Percentiles rank a stretch among this genome's conserved stretches.
Conservation (phyloP, 73 alveolate genomes). For the Diophrys appendiculata region DNA sequence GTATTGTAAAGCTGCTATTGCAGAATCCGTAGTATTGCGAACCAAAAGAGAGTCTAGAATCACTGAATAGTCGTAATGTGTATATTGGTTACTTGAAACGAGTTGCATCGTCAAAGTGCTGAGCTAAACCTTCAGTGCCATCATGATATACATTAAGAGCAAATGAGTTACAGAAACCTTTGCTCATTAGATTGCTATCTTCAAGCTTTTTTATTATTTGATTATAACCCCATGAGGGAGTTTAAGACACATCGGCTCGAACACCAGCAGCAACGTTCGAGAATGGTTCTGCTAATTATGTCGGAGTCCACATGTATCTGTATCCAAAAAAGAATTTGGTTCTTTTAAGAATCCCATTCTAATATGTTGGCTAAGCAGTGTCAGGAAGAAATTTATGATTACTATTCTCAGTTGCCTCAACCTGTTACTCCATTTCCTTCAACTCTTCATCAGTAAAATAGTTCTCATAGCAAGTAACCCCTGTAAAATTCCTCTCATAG, state of each 20-base stretch:
- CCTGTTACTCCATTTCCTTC: constrained; percentile 51
- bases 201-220: constrained; percentile 44
- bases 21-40: constrained; percentile 81
- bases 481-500: constrained; percentile 18
- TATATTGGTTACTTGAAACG: constrained; percentile 83
- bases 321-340: constrained; percentile 85
- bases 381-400: constrained; percentile 52
- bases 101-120: constrained; percentile 91
- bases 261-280: constrained; percentile 86
- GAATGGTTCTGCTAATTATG: constrained; percentile 72
- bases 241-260: constrained; percentile 74
- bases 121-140: constrained; percentile 92
- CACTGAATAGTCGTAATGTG: constrained; percentile 77
- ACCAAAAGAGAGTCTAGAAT: constrained; percentile 82
- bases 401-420: constrained; percentile 53
- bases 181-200: constrained; percentile 44
- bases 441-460: constrained; percentile 75
- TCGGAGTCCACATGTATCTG: constrained; percentile 84
- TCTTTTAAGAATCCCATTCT: constrained; percentile 70
- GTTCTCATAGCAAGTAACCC: constrained; percentile 57
- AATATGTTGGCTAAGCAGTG: constrained; percentile 76
- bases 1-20: constrained; percentile 72
- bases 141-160: constrained; percentile 89
- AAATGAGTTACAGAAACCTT: constrained; percentile 76
- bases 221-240: constrained; percentile 74